Conservation (phyloP, 83 land plant genomes). For the Diphasiastrum complanatum region DNA sequence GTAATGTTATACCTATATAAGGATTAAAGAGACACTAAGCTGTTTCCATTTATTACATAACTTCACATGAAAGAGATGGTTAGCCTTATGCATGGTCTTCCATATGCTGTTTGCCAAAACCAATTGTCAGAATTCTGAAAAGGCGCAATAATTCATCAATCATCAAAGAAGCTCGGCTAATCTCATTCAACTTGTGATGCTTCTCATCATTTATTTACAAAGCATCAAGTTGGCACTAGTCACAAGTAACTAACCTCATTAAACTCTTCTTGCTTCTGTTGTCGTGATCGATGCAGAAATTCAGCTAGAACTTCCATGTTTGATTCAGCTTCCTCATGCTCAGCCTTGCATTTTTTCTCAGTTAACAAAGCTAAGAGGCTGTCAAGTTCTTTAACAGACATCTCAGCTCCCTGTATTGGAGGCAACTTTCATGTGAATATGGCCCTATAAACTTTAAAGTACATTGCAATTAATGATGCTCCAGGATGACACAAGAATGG, state of each 20-base stretch:
- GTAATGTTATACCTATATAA: too few relatives aligned
- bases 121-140: too few relatives aligned
- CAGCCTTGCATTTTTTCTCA: constrained; percentile 90
- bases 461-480: too few relatives aligned
- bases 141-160: too few relatives aligned
- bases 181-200: neutral
- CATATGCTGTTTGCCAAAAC: too few relatives aligned
- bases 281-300: constrained; percentile 65
- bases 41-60: too few relatives aligned
- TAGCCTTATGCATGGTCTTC: too few relatives aligned
- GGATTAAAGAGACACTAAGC: too few relatives aligned
- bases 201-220: neutral
- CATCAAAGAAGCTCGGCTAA: neutral
- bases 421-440: too few relatives aligned
- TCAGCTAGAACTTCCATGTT: constrained; percentile 91
- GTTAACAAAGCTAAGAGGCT: constrained; percentile 55
- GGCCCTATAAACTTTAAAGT: too few relatives aligned
- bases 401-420: constrained; percentile 75
- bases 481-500: too few relatives aligned
- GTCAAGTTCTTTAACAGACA: constrained; percentile 86
- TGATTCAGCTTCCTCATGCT: constrained; percentile 95
- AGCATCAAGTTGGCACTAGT: constrained; percentile 4
- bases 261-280: constrained; percentile 79
- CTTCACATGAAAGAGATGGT: too few relatives aligned
- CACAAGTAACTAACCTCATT: constrained; percentile 46